Base-by-base conservation (phyloP, 2,329 filamentous ascomycete species). In the Aspergillus eucalypticola region DNA sequence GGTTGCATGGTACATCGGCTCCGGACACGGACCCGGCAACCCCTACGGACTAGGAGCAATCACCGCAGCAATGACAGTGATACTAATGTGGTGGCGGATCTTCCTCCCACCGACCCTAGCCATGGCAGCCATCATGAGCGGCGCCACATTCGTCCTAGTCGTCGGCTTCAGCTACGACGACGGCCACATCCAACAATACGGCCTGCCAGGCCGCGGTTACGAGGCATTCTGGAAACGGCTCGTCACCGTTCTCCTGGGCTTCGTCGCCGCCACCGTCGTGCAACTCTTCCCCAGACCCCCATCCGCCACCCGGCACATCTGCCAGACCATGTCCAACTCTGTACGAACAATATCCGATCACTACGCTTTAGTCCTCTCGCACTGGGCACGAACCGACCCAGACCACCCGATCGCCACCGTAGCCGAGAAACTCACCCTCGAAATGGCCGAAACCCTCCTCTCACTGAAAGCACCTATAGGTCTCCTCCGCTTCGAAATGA, bases 1-100 rank as follows among this genome's bases (percentile, higher is more conserved):
- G 66, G 68, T 79, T 0, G 76, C 76, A 1, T 84, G 82, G 82
- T 84, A 84, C 42, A 79, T 82, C 17, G 82, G 81, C 0, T 80
- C 82, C 1, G 82, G 81, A 0, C 67, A 67, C 25, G 82, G 82
- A 0, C 59, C 66, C 0, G 82, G 82, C 0, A 84, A 83, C 59
- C 75, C 82, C 0, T 84, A 83, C 21, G 82, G 82, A 0, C 68
- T 84, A 51, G 80, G 74, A 2, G 82, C 81, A 1, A 71, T 76
- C 8, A 69, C 75, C 51, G 77, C 70, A 6, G 69, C 68, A 2
- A 66, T 75, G 10, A 59, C 75, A 2, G 35, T 71, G 0, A 53
- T 76, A 6, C 59, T 78, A 1, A 71, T 79, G 64, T 77, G 73
- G 68, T 66, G 61, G 29, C 71, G 77, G 13, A 58, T 79, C 0